Percentiles rank a stretch among this genome's conserved stretches.
Conservation (phyloP, 257 asterid species). For the Solanum peruvianum region DNA sequence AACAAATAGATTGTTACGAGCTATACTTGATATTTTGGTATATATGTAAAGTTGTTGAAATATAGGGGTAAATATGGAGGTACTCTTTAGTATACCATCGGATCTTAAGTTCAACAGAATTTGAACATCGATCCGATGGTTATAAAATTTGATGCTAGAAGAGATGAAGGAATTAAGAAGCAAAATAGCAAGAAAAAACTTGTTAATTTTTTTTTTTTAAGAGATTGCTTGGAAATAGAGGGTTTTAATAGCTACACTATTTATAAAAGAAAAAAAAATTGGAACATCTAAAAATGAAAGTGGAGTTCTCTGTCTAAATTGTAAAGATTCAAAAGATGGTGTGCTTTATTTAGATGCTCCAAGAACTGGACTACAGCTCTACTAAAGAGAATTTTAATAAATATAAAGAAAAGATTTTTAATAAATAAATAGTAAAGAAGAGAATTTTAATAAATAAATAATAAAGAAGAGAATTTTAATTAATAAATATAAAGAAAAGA, state of each 20-base stretch:
- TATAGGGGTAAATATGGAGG: neutral
- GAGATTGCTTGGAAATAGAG: neutral
- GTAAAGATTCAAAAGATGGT: conserved; percentile 1
- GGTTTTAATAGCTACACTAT: neutral
- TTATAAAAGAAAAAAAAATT: neutral
- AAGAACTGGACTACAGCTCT: neutral
- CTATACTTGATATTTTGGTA: neutral
- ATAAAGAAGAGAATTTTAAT: no score
- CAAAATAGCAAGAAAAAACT: neutral
- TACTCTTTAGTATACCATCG: neutral
- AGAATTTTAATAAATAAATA: neutral
- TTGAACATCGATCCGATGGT: neutral
- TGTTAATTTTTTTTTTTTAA: neutral
- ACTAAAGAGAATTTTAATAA: neutral
- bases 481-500: no score
- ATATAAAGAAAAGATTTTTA: no score
- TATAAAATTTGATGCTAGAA: neutral
- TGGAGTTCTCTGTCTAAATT: neutral
- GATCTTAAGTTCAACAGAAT: neutral
- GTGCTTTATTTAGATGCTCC: conserved; percentile 5
- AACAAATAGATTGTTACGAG: neutral
- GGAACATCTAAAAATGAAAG: neutral
- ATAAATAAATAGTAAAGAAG: no score
- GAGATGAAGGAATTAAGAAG: neutral
- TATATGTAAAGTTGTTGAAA: neutral